phyloP scores from a whole-genome alignment of 805 yeast species.

The Monosporozyma siamensis region DNA sequence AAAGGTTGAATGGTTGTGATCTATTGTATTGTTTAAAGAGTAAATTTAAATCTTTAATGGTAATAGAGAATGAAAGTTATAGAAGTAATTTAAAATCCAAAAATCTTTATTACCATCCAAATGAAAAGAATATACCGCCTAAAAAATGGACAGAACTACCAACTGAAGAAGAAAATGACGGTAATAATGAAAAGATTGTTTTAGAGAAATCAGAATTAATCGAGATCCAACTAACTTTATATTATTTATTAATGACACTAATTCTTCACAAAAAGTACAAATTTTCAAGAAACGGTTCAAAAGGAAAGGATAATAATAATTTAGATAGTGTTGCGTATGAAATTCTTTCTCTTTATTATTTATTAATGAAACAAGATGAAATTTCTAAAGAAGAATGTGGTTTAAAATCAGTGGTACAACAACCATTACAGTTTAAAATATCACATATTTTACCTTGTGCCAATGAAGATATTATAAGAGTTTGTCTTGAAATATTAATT shows the following conservation, averaged over 20 bases:
- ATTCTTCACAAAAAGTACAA: neutral
- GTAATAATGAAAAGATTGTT: neutral
- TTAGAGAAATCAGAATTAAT: slow-evolving; percentile 20
- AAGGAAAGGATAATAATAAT: neutral
- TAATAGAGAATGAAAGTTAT: slow-evolving; percentile 16
- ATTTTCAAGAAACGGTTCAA: slow-evolving; percentile 1
- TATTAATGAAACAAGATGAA: slow-evolving; percentile 13
- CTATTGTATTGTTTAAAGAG: slow-evolving; percentile 12
- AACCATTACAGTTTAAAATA: slow-evolving; percentile 20
- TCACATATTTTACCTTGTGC: slow-evolving; percentile 24
- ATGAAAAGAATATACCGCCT: slow-evolving; percentile 5
- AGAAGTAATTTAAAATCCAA: slow-evolving; percentile 15
- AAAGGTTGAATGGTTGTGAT: slow-evolving; percentile 21
- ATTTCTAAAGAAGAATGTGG: neutral
- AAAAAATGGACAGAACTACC: no score
- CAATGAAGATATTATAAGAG: slow-evolving; percentile 18
- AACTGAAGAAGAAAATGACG: no score
- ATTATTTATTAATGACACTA: slow-evolving; percentile 16
- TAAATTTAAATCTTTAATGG: slow-evolving; percentile 8
- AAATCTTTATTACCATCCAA: slow-evolving; percentile 20
- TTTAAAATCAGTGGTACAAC: slow-evolving; percentile 5
- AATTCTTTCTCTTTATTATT: slow-evolving; percentile 24
- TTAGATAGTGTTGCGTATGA: slow-evolving; percentile 22
- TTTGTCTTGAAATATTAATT: slow-evolving; percentile 17
- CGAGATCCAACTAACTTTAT: slow-evolving; percentile 24